These are phyloP conservation scores for Nigrograna mackinnonii DNA, from an alignment of 2,329 filamentous ascomycete species.

Conservation along the genomic window DNA sequence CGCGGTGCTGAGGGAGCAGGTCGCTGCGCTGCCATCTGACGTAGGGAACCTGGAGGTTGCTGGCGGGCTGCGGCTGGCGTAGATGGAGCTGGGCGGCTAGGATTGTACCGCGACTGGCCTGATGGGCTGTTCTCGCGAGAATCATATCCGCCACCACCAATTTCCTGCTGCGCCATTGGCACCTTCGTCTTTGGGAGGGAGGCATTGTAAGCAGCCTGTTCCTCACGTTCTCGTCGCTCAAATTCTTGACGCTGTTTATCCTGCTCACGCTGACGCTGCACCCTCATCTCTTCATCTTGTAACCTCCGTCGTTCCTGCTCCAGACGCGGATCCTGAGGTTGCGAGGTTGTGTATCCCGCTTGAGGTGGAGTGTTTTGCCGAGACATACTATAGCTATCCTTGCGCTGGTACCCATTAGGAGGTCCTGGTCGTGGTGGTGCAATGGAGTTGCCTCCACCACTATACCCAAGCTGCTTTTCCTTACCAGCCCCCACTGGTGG, in stretches of 20 bases:
- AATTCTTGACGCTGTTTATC: slow-evolving; percentile 46
- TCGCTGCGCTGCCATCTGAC: slow-evolving; percentile 70
- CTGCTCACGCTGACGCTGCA: slow-evolving; percentile 42
- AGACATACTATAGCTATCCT: slow-evolving; percentile 49
- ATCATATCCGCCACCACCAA: slow-evolving; percentile 66
- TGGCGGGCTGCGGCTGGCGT: slow-evolving; percentile 64
- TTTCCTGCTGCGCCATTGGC: slow-evolving; percentile 85
- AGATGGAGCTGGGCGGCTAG: slow-evolving; percentile 80
- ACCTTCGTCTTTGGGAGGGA: slow-evolving; percentile 80
- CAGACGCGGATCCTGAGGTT: slow-evolving; percentile 35
- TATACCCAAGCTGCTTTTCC: slow-evolving; percentile 55
- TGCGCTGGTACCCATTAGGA: slow-evolving; percentile 44
- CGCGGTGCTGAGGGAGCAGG: slow-evolving; percentile 76
- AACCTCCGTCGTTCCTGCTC: slow-evolving; percentile 44
- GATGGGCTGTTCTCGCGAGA: slow-evolving; percentile 48
- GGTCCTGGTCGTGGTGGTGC: slow-evolving; percentile 53
- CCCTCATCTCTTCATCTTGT: slow-evolving; percentile 44
- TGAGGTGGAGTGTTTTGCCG: slow-evolving; percentile 35
- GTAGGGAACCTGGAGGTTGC: slow-evolving; percentile 55
- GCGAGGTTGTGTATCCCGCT: slow-evolving; percentile 29
- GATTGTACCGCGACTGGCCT: slow-evolving; percentile 75
- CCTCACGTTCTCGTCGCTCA: slow-evolving; percentile 60
- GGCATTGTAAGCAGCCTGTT: slow-evolving; percentile 87
- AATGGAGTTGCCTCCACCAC: slow-evolving; percentile 47
- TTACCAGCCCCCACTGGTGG: slow-evolving; percentile 56